Conservation (phyloP, 2,329 filamentous ascomycete species). For the Achaetomium macrosporum region DNA sequence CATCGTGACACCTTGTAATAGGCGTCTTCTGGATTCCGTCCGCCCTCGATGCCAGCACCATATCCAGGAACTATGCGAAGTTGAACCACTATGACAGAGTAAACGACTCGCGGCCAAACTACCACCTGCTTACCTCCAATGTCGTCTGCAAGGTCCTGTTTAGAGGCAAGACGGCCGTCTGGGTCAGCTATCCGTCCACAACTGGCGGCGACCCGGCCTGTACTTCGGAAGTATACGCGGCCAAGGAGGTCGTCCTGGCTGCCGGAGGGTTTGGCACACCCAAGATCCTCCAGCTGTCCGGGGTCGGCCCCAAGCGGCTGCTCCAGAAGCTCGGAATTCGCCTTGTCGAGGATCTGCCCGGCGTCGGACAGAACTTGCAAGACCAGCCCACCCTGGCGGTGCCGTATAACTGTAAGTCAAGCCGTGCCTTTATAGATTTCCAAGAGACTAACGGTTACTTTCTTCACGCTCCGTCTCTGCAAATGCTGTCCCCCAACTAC, state of each 20-base stretch:
- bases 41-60: conserved; percentile 28
- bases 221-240: conserved; percentile 8
- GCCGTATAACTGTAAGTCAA: conserved; percentile 20
- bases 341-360: conserved; percentile 38
- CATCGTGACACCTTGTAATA: not conserved
- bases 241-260: conserved; percentile 37
- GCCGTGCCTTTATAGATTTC: conserved; percentile 3
- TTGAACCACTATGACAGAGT: conserved; percentile 28
- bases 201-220: conserved; percentile 22
- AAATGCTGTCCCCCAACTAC: conserved; percentile 27
- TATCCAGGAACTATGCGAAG: conserved; percentile 27
- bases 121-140: conserved; percentile 45
- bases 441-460: not conserved
- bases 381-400: conserved; percentile 32
- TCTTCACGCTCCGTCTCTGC: conserved; percentile 16
- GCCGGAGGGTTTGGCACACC: conserved; percentile 38
- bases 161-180: conserved; percentile 43
- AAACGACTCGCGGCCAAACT: conserved; percentile 43
- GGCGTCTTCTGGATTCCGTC: conserved; percentile 28
- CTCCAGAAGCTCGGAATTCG: conserved; percentile 35
- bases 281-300: conserved; percentile 44
- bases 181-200: conserved; percentile 52
- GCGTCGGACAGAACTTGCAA: conserved; percentile 43
- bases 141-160: conserved; percentile 50
- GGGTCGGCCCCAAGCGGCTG: conserved; percentile 37